A percentile compares a stretch with the other conserved stretches of the same genome.
These are phyloP conservation scores for Cubamyces lactineus DNA, from an alignment of 768 basidiomycete species.

Conservation along the genomic window DNA sequence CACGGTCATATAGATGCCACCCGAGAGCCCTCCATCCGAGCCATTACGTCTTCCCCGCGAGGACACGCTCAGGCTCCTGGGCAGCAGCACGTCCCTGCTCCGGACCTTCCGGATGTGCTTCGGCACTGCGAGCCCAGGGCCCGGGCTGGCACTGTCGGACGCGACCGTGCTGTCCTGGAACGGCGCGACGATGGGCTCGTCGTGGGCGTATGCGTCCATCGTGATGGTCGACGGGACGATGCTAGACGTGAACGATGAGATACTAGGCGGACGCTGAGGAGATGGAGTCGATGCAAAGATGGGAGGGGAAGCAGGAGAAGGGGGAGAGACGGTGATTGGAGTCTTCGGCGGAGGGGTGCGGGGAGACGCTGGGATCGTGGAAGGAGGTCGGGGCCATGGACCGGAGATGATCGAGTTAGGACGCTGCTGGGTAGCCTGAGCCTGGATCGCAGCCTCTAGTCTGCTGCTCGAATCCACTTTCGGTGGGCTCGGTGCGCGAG, in stretches of 20 bases:
- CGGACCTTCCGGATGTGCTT: constrained; percentile 24
- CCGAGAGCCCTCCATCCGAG: constrained; percentile 20
- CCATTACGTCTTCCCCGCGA: constrained; percentile 19
- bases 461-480: neutral
- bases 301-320: constrained; percentile 12
- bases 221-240: constrained; percentile 30
- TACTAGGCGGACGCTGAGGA: constrained; percentile 22
- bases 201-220: constrained; percentile 23
- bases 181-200: constrained; percentile 27
- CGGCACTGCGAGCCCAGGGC: constrained; percentile 19
- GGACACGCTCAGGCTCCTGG: constrained; percentile 19
- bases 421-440: constrained; percentile 2
- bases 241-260: constrained; percentile 27
- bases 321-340: constrained; percentile 20
- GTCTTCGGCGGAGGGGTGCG: constrained; percentile 21
- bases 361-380: constrained; percentile 30
- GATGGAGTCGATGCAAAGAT: constrained; percentile 8
- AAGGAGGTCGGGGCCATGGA: constrained; percentile 34
- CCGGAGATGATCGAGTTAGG: constrained; percentile 28
- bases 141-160: constrained; percentile 6
- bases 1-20: constrained; percentile 35
- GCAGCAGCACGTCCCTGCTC: constrained; percentile 27
- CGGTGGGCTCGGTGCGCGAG: constrained; percentile 5
- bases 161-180: constrained; percentile 31
- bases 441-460: neutral